Conservation (phyloP, 2,329 filamentous ascomycete genomes). For the Pyricularia pennisetigena region DNA sequence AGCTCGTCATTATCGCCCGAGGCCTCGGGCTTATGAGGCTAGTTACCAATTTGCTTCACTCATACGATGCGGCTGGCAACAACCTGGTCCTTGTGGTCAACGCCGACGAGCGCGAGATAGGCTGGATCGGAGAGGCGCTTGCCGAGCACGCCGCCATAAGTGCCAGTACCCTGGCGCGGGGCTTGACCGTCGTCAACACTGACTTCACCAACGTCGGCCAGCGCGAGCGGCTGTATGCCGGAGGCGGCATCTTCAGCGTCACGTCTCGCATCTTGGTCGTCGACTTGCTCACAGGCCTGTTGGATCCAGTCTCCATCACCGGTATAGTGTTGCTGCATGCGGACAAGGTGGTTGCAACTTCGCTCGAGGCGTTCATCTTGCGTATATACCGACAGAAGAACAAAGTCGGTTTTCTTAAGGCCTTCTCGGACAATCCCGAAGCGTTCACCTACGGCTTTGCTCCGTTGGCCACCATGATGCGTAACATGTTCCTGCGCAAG, state of each 20-base stretch:
- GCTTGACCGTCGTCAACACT: conserved; percentile 86
- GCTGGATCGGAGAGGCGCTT: conserved; percentile 91
- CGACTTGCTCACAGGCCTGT: conserved; percentile 74
- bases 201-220: conserved; percentile 81
- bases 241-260: conserved; percentile 88
- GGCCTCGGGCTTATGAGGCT: conserved; percentile 87
- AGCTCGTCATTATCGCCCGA: conserved; percentile 82
- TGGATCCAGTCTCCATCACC: conserved; percentile 77
- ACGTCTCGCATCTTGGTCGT: conserved; percentile 93
- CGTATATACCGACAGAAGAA: conserved; percentile 92
- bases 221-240: conserved; percentile 83
- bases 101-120: conserved; percentile 87
- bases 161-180: conserved; percentile 69
- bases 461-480: conserved; percentile 81
- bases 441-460: conserved; percentile 83
- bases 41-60: conserved; percentile 91
- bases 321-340: conserved; percentile 83
- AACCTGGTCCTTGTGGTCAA: conserved; percentile 85
- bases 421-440: conserved; percentile 89
- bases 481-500: conserved; percentile 83
- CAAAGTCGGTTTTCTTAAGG: conserved; percentile 87
- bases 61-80: conserved; percentile 91
- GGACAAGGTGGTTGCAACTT: conserved; percentile 77
- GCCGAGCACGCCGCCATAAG: conserved; percentile 93
- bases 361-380: conserved; percentile 88